Conservation (phyloP, 257 asterid genomes). For the Ocimum tenuiflorum region DNA sequence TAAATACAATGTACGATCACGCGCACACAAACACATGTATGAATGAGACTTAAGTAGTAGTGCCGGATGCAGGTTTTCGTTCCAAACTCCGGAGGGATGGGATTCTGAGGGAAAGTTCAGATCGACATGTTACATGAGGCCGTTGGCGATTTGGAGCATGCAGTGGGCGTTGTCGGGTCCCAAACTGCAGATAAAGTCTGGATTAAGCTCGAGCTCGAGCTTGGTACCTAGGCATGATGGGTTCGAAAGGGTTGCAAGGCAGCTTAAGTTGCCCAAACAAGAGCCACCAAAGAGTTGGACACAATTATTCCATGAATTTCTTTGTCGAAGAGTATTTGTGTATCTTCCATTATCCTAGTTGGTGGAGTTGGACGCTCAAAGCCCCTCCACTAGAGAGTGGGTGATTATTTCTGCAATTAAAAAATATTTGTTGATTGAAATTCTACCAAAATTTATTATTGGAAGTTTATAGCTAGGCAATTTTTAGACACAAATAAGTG, state of each 20-base stretch:
- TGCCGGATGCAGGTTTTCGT: conserved; percentile 22
- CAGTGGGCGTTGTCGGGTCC: conserved; percentile 42
- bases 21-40: no score
- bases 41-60: no score
- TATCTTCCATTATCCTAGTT: conserved; percentile 10
- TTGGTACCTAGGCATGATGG: conserved; percentile 8
- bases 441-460: no score
- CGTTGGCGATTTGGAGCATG: conserved; percentile 47
- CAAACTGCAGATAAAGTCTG: conserved; percentile 3
- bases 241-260: conserved; percentile 34
- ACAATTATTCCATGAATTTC: conserved; percentile 38
- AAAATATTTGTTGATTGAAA: no score
- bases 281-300: conserved; percentile 37
- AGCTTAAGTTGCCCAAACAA: conserved; percentile 35
- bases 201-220: background rate
- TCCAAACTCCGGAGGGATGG: conserved; percentile 54
- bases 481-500: no score
- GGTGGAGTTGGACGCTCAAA: no score
- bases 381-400: no score
- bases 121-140: conserved; percentile 45
- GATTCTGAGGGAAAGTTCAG: conserved; percentile 30
- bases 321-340: conserved; percentile 26
- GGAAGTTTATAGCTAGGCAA: no score
- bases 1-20: conserved; percentile 26
- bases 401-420: no score